Evolutionary conservation across 441 rosid genomes (phyloP).

Genomic region (Flueggea neowawraea): DNA sequence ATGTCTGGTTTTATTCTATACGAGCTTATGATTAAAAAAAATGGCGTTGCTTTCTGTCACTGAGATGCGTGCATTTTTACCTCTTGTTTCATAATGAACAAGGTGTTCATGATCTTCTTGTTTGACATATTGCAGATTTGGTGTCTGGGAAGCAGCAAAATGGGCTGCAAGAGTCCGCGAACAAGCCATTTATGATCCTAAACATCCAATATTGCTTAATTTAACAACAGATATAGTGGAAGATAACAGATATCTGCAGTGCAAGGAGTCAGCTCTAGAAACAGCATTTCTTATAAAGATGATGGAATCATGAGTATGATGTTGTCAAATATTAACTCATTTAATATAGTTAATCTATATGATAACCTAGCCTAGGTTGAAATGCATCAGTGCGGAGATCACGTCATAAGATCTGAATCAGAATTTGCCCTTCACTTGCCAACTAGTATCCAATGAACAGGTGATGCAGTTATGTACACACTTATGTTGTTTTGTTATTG

Average conservation of each 20-base stretch:
- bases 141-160: conserved; percentile 99
- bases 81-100: neutral
- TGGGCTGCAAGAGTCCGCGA: conserved; percentile 91
- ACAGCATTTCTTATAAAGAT: conserved; percentile 78
- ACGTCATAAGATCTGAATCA: too few relatives aligned
- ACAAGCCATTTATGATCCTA: conserved; percentile 54
- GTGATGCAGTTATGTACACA: too few relatives aligned
- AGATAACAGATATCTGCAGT: conserved; percentile 80
- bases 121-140: conserved; percentile 55
- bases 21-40: neutral
- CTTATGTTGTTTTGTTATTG: neutral
- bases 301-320: conserved; percentile 35
- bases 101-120: conserved; percentile 5
- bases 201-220: conserved; percentile 68
- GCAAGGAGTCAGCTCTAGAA: conserved; percentile 79
- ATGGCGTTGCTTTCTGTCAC: neutral
- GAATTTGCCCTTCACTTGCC: too few relatives aligned
- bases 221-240: conserved; percentile 76
- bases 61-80: neutral
- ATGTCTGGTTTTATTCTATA: too few relatives aligned
- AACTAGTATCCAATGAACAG: too few relatives aligned
- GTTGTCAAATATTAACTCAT: too few relatives aligned
- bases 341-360: too few relatives aligned
- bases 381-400: too few relatives aligned
- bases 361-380: too few relatives aligned